Percentiles rank a stretch among this genome's conserved stretches.
Conservation (phyloP, 2,329 filamentous ascomycete species). For the Acephala macrosclerotiorum region DNA sequence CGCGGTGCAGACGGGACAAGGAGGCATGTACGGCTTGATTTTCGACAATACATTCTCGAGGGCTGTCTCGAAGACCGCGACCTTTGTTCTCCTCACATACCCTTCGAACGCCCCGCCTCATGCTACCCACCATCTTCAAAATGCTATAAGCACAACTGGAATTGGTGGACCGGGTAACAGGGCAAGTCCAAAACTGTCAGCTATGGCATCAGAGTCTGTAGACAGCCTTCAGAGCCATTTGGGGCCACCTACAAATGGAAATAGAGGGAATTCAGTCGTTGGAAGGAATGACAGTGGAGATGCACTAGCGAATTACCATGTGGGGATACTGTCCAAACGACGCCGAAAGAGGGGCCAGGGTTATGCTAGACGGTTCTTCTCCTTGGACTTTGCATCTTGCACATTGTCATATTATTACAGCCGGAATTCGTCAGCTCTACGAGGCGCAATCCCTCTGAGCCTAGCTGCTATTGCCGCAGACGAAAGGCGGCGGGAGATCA, state of each 20-base stretch:
- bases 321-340: conserved; percentile 86
- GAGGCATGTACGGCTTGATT: conserved; percentile 94
- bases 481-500: conserved; percentile 88
- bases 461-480: conserved; percentile 91
- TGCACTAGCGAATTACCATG: conserved; percentile 69
- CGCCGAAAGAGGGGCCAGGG: conserved; percentile 93
- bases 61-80: conserved; percentile 91
- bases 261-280: conserved; percentile 57
- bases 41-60: conserved; percentile 99
- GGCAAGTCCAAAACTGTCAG: conserved; percentile 53
- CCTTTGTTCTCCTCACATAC: conserved; percentile 93
- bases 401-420: conserved; percentile 97
- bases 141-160: conserved; percentile 41
- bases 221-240: conserved; percentile 66
- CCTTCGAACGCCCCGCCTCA: conserved; percentile 83
- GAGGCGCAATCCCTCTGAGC: conserved; percentile 91
- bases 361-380: conserved; percentile 93
- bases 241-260: conserved; percentile 35
- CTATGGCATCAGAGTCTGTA: conserved; percentile 59
- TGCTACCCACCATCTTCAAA: conserved; percentile 73
- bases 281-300: conserved; percentile 57
- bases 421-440: conserved; percentile 87
- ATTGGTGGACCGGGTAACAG: conserved; percentile 60
- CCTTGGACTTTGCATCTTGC: conserved; percentile 90
- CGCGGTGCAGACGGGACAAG: conserved; percentile 76